Evolutionary conservation across 495 filamentous ascomycete genomes (phyloP), one percentile per base, ranked within the genome.

Genomic region (Darksidea phi): DNA sequence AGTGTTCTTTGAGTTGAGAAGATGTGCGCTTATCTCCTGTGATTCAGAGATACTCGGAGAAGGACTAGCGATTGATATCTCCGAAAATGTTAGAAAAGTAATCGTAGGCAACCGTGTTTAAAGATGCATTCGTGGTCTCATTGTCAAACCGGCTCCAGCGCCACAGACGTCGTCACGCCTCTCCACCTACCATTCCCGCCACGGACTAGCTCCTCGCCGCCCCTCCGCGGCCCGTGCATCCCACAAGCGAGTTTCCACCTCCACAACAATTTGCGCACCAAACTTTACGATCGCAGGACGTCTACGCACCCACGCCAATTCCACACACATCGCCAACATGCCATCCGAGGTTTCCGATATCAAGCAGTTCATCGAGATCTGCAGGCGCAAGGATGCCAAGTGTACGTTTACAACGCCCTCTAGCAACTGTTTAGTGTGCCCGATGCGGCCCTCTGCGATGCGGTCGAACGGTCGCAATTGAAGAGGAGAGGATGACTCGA

Each of bases 321-420:
- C 47, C 45, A 45, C 54, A 32, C 20, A 55, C 11, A 24, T 71
- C 70, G 67, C 75, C 82, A 85, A 52, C 66, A 99, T 99, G 94
- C 94, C 94, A 87, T 84, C 85, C 72, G 92, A 97, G 91, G 86
- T 97, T 78, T 88, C 87, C 73, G 95, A 97, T 73, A 97, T 99
- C 87, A 99, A 97, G 90, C 80, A 96, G 82, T 99, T 99, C 88
- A 95, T 99, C 80, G 95, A 99, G 89, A 93, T 97, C 82, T 96
- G 90, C 88, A 86, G 92, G 79, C 88, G 94, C 73, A 94, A 94
- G 80, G 94, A 99, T 84, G 94, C 95, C 73, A 91, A 89, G 72
- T 95, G 92, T 96, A 69, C 57, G 74, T 76, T 20, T 43, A n/a
- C 43, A 17, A 15, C 25, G 18, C 18, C 48, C 49, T 21, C 11